Evolutionary conservation across 2,329 filamentous ascomycete genomes (phyloP).

Genomic region (Pestalotiopsis sp.): DNA sequence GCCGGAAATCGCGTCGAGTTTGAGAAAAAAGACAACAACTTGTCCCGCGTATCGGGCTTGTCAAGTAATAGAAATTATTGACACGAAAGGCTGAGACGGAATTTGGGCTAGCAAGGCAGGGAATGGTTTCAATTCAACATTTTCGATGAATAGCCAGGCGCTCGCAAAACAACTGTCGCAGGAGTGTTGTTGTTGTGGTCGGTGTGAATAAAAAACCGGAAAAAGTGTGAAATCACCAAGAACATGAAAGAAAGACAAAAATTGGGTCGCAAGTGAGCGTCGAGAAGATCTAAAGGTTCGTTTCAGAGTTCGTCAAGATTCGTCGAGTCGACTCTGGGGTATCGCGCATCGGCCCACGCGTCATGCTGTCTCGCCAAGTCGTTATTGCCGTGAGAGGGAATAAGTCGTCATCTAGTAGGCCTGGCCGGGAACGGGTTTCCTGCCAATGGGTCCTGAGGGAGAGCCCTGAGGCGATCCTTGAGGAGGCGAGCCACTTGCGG

Average conservation of each 20-base stretch:
- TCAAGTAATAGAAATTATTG: conserved; percentile 9
- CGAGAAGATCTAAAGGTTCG: conserved; percentile 30
- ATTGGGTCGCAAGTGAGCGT: conserved; percentile 31
- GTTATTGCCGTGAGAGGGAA: conserved; percentile 9
- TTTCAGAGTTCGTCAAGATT: conserved; percentile 29
- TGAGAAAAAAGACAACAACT: neutral
- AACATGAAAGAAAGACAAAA: conserved; percentile 6
- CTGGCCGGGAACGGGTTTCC: conserved; percentile 59
- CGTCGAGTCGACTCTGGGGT: conserved; percentile 20
- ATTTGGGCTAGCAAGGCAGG: neutral
- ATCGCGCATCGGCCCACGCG: conserved; percentile 12
- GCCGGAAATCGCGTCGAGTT: neutral
- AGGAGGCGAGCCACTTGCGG: conserved; percentile 28
- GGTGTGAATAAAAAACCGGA: neutral
- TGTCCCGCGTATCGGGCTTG: neutral
- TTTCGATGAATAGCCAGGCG: neutral
- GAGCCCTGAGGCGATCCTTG: conserved; percentile 31
- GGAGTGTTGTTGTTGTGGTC: neutral
- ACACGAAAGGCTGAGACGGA: conserved; percentile 1
- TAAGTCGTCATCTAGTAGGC: conserved; percentile 36
- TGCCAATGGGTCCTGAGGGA: conserved; percentile 43
- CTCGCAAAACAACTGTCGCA: neutral
- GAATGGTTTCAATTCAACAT: neutral
- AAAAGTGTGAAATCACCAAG: conserved; percentile 1
- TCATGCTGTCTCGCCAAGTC: conserved; percentile 7